A percentile compares a stretch with the other conserved stretches of the same genome.
Conservation (phyloP, 2,329 filamentous ascomycete species). For the Fusarium sp. region DNA sequence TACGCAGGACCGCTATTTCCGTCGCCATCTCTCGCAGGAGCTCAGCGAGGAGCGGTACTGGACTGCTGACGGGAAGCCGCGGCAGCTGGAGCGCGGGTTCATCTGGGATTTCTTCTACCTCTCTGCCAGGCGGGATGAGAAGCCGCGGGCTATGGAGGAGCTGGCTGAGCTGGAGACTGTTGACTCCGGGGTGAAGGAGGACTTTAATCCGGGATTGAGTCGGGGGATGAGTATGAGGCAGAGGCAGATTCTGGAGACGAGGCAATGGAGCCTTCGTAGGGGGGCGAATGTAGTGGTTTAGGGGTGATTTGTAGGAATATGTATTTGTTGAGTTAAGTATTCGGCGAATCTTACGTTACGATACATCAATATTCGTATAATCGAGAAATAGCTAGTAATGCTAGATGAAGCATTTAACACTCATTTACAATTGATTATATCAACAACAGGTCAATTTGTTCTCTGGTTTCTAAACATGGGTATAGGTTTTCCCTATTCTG, state of each 20-base stretch:
- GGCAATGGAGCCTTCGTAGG: constrained; percentile 44
- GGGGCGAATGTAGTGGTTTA: constrained; percentile 9
- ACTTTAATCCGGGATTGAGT: constrained; percentile 2
- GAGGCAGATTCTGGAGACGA: constrained; percentile 42
- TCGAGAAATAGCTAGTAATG: background rate
- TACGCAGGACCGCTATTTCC: constrained; percentile 60
- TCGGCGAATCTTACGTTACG: background rate
- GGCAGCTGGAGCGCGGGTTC: constrained; percentile 58
- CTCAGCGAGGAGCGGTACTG: constrained; percentile 63
- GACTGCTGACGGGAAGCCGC: constrained; percentile 59
- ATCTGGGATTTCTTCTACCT: constrained; percentile 59
- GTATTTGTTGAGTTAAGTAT: background rate
- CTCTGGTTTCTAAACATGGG: background rate
- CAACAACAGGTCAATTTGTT: background rate
- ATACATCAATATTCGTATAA: background rate
- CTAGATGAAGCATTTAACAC: background rate
- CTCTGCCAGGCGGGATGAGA: constrained; percentile 53
- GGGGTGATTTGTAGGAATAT: background rate
- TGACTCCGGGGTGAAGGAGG: constrained; percentile 35
- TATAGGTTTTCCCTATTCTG: background rate
- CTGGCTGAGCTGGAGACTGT: constrained; percentile 38
- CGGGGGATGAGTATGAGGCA: constrained; percentile 36
- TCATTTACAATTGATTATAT: background rate
- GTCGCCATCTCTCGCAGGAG: constrained; percentile 59
- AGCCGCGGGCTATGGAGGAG: constrained; percentile 27